Evolutionary conservation across 2,329 filamentous ascomycete species (phyloP).

Genomic region (Diaporthe citrichinensis): DNA sequence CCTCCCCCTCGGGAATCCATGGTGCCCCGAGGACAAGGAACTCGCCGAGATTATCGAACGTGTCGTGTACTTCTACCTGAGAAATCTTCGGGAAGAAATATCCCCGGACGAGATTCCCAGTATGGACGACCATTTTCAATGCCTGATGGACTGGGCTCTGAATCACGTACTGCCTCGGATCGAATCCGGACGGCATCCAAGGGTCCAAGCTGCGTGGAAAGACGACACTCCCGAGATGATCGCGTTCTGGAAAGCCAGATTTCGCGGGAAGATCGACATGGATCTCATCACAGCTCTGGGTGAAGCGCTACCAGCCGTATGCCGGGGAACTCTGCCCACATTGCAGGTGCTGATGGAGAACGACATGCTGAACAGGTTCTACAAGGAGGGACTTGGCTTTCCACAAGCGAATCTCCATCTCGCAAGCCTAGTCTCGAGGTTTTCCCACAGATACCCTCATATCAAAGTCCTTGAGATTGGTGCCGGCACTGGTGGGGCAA

Average conservation of each 20-base stretch:
- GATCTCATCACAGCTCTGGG: conserved; percentile 42
- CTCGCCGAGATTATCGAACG: conserved; percentile 10
- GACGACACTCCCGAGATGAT: neutral
- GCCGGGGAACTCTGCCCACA: too few species aligned
- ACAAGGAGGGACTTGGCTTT: conserved; percentile 30
- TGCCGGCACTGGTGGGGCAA: conserved; percentile 14
- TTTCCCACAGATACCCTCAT: conserved; percentile 33
- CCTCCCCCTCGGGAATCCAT: too few species aligned
- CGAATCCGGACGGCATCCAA: neutral
- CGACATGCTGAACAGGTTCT: conserved; percentile 47
- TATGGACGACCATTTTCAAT: conserved; percentile 1
- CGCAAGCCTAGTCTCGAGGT: neutral
- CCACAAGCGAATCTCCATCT: too few species aligned
- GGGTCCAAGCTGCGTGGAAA: neutral
- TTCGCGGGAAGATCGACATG: conserved; percentile 39
- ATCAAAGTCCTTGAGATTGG: conserved; percentile 25
- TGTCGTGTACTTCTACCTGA: conserved; percentile 3
- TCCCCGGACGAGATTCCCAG: neutral
- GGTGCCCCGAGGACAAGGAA: too few species aligned
- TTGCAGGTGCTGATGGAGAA: conserved; percentile 47
- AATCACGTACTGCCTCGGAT: neutral
- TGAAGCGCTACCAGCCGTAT: too few species aligned
- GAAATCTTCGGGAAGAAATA: neutral
- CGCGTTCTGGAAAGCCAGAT: neutral
- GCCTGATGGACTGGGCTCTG: conserved; percentile 24